A percentile compares a stretch with the other conserved stretches of the same genome.
phyloP scores from a whole-genome alignment of 306 rosid species.

The Cyclanthera cordifolia region DNA sequence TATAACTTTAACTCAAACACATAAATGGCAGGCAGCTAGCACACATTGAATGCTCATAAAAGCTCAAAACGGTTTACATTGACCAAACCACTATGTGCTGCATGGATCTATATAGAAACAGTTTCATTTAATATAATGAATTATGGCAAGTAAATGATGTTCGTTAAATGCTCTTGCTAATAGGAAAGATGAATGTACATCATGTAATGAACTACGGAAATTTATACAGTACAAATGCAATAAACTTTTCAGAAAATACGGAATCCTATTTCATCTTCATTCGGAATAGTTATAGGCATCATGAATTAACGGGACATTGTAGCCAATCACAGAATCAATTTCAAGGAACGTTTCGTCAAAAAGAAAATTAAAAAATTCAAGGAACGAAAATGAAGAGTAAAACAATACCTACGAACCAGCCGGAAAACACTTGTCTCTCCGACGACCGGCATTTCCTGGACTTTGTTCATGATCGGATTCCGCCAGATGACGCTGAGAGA shows the following conservation, averaged over 20 bases:
- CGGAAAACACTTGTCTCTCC: background rate
- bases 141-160: background rate
- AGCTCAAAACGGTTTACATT: slow-evolving; percentile 7
- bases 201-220: background rate
- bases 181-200: background rate
- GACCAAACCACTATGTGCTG: background rate
- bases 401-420: slow-evolving; percentile 1
- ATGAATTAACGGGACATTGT: background rate
- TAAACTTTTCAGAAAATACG: background rate
- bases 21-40: slow-evolving; percentile 5
- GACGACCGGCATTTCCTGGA: background rate
- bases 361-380: too few relatives aligned
- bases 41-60: slow-evolving; percentile 13
- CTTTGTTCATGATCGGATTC: background rate
- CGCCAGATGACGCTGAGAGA: background rate
- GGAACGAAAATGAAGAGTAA: background rate
- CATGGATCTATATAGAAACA: background rate
- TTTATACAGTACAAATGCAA: background rate
- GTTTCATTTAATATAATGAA: slow-evolving; percentile 5
- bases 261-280: background rate
- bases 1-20: slow-evolving; percentile 2
- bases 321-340: background rate
- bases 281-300: background rate
- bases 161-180: background rate
- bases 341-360: too few relatives aligned